Percentiles rank a stretch among this genome's conserved stretches.
Evolutionary conservation across 1,284 basidiomycete species (phyloP).

Genomic region (Trametes versicolor): DNA sequence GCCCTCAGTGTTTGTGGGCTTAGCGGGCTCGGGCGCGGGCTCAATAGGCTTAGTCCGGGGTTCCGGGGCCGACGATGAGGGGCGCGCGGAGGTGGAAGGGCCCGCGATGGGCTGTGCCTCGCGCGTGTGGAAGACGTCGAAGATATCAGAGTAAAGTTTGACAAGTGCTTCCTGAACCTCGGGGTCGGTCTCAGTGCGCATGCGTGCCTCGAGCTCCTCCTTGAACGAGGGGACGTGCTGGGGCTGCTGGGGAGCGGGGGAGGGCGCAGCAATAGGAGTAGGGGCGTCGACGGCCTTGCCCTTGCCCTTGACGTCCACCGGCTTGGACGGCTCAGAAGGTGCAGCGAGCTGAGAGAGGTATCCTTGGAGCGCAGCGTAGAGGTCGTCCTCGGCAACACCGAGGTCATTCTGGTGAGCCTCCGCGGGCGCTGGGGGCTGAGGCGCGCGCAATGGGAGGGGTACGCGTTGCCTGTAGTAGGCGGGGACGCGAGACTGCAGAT

Average conservation of each 20-base stretch:
- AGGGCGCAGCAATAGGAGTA: background rate
- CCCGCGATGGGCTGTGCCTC: conserved; percentile 11
- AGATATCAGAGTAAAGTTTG: conserved; percentile 31
- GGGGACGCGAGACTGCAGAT: conserved; percentile 3
- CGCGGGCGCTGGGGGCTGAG: background rate
- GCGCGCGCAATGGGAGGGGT: background rate
- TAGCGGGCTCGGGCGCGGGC: background rate
- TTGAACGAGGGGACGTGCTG: conserved; percentile 20
- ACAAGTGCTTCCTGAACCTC: conserved; percentile 30
- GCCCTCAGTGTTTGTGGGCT: conserved; percentile 12
- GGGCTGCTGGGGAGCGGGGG: background rate
- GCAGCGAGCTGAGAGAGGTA: conserved; percentile 17
- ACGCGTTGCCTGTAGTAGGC: background rate
- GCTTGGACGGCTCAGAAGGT: background rate
- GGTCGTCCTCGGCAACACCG: conserved; percentile 13
- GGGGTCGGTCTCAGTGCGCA: conserved; percentile 28
- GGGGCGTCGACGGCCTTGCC: conserved; percentile 24
- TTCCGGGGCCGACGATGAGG: background rate
- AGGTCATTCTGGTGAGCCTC: background rate
- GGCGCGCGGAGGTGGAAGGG: conserved; percentile 17
- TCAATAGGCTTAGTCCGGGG: background rate
- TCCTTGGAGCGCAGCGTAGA: conserved; percentile 21
- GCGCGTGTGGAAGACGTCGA: conserved; percentile 5
- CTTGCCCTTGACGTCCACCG: conserved; percentile 32
- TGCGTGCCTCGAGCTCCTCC: conserved; percentile 30